Conservation (phyloP, 192 early-diverging fungal species). For the Pilaira anomala region DNA sequence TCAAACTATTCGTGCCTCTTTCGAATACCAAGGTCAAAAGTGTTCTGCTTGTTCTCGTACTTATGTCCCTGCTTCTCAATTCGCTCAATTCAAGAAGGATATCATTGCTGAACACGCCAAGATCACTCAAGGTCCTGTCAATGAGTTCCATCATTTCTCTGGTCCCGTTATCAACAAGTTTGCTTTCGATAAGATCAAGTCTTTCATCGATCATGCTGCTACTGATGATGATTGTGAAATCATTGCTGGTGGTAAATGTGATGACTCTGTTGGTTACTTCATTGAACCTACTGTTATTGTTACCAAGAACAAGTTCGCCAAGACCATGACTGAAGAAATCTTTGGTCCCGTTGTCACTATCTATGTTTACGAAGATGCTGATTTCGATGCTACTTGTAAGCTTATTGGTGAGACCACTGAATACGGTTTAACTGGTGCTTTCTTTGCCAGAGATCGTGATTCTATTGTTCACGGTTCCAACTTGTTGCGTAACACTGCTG, state of each 20-base stretch:
- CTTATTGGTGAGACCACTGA: constrained; percentile 72
- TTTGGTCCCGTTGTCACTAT: constrained; percentile 96
- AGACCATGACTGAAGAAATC: constrained; percentile 93
- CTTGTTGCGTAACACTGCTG: constrained; percentile 81
- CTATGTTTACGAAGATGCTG: constrained; percentile 81
- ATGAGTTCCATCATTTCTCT: constrained; percentile 83
- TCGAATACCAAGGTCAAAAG: constrained; percentile 99
- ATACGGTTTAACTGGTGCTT: constrained; percentile 88
- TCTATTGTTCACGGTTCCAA: constrained; percentile 72
- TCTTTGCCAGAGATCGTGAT: constrained; percentile 88
- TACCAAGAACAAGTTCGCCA: constrained; percentile 77
- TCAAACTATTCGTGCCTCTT: constrained; percentile 88
- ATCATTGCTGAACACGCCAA: constrained; percentile 65
- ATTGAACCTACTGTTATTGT: constrained; percentile 89
- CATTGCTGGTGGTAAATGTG: constrained; percentile 87
- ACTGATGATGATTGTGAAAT: constrained; percentile 67
- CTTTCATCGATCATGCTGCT: constrained; percentile 82
- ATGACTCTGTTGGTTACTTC: constrained; percentile 85
- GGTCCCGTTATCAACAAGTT: constrained; percentile 91
- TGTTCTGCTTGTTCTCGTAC: constrained; percentile 93
- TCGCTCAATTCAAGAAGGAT: constrained; percentile 66
- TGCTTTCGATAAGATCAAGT: constrained; percentile 91
- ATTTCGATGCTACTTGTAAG: constrained; percentile 74
- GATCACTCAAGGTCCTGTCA: constrained; percentile 82
- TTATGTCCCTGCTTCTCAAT: constrained; percentile 85